These are phyloP conservation scores for Pestalotiopsis sp. DNA, from an alignment of 2,329 filamentous ascomycete species.

Conservation along the genomic window DNA sequence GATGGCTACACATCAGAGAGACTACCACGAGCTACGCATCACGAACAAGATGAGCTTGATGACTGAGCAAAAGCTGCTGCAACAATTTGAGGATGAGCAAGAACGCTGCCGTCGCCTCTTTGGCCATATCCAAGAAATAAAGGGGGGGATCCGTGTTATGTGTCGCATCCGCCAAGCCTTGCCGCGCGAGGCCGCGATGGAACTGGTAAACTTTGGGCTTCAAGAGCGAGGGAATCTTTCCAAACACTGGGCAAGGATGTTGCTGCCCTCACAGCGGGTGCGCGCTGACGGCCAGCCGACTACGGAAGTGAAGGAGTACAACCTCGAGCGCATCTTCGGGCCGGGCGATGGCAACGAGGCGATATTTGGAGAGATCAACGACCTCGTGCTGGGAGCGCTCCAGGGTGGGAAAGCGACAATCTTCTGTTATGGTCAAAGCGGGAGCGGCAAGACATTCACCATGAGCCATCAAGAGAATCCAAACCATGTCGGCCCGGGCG, in stretches of 20 bases:
- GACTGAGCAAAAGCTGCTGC: background rate
- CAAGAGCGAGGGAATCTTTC: slow-evolving; percentile 66
- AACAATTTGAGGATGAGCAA: slow-evolving; percentile 83
- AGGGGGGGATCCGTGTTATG: slow-evolving; percentile 97
- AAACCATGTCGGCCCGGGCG: slow-evolving; percentile 39
- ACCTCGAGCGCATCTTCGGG: slow-evolving; percentile 88
- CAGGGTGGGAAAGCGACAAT: slow-evolving; percentile 97
- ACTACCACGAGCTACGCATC: background rate
- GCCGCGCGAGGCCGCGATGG: slow-evolving; percentile 55
- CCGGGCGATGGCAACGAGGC: slow-evolving; percentile 74
- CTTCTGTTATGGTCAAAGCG: slow-evolving; percentile 96
- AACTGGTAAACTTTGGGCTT: slow-evolving; percentile 42
- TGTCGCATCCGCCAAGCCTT: slow-evolving; percentile 81
- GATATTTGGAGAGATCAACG: slow-evolving; percentile 90
- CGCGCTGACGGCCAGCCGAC: slow-evolving; percentile 72
- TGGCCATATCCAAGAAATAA: slow-evolving; percentile 92
- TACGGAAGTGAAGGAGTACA: slow-evolving; percentile 75
- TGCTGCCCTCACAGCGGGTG: slow-evolving; percentile 74
- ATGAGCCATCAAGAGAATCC: slow-evolving; percentile 63
- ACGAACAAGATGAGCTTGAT: background rate
- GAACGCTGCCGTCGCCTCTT: slow-evolving; percentile 77
- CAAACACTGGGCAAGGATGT: slow-evolving; percentile 74
- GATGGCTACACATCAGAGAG: background rate
- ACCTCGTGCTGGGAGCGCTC: slow-evolving; percentile 87
- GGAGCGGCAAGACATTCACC: slow-evolving; percentile 91